Conservation (phyloP, 257 asterid genomes). For the Coffea eugenioides region DNA sequence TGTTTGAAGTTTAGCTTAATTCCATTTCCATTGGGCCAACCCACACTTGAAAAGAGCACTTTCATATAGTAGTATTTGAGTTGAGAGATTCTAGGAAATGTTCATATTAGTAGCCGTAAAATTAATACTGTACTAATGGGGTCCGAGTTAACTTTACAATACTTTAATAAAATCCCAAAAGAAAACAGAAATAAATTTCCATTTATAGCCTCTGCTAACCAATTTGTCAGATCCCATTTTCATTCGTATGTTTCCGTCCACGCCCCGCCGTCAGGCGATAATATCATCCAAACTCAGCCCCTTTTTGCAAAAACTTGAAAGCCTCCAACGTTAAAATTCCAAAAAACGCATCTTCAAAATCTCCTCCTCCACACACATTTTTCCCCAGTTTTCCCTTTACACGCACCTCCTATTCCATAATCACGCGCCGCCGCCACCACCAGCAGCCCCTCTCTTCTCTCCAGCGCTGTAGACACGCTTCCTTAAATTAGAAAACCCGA, state of each 20-base stretch:
- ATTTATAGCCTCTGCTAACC: slow-evolving; percentile 2
- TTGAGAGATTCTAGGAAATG: too few species aligned
- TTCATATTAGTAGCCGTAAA: neutral
- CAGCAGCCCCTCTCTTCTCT: neutral
- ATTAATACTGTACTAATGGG: neutral
- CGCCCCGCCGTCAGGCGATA: slow-evolving; percentile 8
- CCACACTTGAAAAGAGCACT: too few species aligned
- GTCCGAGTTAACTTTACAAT: neutral
- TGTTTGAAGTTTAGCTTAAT: neutral
- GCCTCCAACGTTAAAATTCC: slow-evolving; percentile 28
- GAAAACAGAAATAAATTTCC: neutral
- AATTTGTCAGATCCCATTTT: slow-evolving; percentile 19
- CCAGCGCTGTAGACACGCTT: neutral
- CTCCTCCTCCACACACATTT: slow-evolving; percentile 24
- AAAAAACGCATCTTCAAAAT: slow-evolving; percentile 19
- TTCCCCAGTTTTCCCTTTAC: neutral
- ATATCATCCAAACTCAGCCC: neutral
- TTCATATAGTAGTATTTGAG: neutral
- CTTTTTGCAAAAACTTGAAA: neutral
- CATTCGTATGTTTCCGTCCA: neutral
- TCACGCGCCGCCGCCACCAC: slow-evolving; percentile 69
- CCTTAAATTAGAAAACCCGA: neutral
- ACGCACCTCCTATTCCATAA: slow-evolving; percentile 14
- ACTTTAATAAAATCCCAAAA: neutral
- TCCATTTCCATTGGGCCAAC: neutral